Evolutionary conservation across 345 rosid genomes (phyloP).

Genomic region (Linum trigynum): DNA sequence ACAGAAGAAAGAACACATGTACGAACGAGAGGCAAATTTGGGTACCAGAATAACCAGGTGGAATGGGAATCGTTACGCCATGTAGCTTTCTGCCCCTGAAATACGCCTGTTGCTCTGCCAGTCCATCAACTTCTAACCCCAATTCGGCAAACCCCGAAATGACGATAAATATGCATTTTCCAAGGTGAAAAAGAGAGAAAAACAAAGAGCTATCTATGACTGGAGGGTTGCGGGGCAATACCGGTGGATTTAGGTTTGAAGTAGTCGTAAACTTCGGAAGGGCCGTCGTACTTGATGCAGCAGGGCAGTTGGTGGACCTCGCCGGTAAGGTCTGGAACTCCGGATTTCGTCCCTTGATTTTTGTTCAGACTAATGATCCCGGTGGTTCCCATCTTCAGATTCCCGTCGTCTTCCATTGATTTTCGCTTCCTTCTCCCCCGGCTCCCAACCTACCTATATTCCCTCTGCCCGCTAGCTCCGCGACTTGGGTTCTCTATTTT

Average conservation of each 20-base stretch:
- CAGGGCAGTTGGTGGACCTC: slow-evolving; percentile 78
- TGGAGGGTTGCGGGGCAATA: slow-evolving; percentile 4
- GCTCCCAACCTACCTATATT: no score
- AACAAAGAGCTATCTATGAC: not conserved
- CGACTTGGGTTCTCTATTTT: not conserved
- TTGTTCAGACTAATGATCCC: slow-evolving; percentile 34
- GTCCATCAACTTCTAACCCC: slow-evolving; percentile 59
- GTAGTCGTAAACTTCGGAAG: slow-evolving; percentile 59
- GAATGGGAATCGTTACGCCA: slow-evolving; percentile 58
- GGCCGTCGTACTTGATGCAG: slow-evolving; percentile 64
- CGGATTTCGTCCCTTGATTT: slow-evolving; percentile 10
- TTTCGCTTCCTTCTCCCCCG: not conserved
- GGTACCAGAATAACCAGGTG: slow-evolving; percentile 64
- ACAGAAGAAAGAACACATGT: no score
- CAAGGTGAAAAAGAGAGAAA: not conserved
- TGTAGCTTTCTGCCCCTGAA: slow-evolving; percentile 82
- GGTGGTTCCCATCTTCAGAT: slow-evolving; percentile 13
- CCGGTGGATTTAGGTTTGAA: slow-evolving; percentile 68
- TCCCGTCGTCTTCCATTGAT: slow-evolving; percentile 17
- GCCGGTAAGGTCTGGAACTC: slow-evolving; percentile 33
- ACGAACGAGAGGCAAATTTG: not conserved
- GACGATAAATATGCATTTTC: not conserved
- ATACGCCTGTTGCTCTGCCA: slow-evolving; percentile 56
- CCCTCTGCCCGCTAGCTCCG: no score
- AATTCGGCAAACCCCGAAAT: not conserved